Evolutionary conservation across 1,284 basidiomycete genomes (phyloP), one percentile per base, ranked within the genome.

Genomic region (Ganoderma meredithae): DNA sequence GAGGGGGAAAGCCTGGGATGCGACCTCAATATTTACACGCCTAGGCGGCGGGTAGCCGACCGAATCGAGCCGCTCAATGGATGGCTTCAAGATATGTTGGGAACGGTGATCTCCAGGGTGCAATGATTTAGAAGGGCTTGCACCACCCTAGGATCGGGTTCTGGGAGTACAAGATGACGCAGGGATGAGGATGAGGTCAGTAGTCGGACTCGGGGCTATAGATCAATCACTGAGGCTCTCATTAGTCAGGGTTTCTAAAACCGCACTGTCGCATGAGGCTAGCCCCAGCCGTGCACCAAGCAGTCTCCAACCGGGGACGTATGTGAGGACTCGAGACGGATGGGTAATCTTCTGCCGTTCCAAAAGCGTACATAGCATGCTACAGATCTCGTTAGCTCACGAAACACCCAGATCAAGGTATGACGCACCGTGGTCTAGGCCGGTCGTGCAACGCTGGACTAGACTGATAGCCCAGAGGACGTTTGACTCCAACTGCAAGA

Each of bases 1-100:
- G n/a, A 49, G 47, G 47, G 22, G 47, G 47, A 49, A 49, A 49
- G 47, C 22, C 22, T 49, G 47, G 47, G 47, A 49, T 49, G 10
- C 47, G 22, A 49, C 47, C 47, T 25, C 47, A 49, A 10, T 25
- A 1, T 49, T 3, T 25, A 2, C 47, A 12, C 25, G 36, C 36
- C 36, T 36, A 7, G 36, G 36, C 36, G 36, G 9, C 36, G 9
- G 36, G 1, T 36, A 36, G 36, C 36, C 9, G 36, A 36, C 36
- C 36, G 36, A 31, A 31, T 31, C 27, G 3, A 31, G 27, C 27
- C 27, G 27, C 27, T 31, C 27, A 31, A 31, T 1, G 27, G 27
- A 31, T 31, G 27, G 27, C 27, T 31, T 31, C 27, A 31, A 31
- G 27, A 31, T 31, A 31, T 31, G 27, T 31, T 31, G 27, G 27